Evolutionary conservation across 164 flowering plant species (phyloP).

Genomic region (Macadamia integrifolia): DNA sequence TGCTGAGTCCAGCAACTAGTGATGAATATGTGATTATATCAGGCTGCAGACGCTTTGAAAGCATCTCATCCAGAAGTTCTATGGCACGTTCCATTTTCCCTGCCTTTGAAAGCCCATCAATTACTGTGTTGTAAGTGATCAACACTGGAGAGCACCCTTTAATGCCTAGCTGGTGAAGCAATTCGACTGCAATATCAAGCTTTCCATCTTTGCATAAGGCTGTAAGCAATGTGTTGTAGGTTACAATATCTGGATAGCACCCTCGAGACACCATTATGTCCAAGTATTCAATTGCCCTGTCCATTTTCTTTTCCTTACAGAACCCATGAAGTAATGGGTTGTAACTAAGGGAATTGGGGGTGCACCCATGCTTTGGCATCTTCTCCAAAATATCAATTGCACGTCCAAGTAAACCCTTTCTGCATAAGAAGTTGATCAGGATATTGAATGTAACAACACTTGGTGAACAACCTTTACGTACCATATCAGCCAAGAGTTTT

Average conservation of each 20-base stretch:
- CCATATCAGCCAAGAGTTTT: conserved; percentile 64
- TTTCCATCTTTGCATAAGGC: conserved; percentile 88
- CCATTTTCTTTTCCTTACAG: conserved; percentile 91
- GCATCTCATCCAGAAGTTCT: conserved; percentile 64
- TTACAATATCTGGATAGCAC: conserved; percentile 87
- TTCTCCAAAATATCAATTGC: conserved; percentile 79
- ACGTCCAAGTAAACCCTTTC: conserved; percentile 67
- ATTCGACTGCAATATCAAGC: conserved; percentile 69
- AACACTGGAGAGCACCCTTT: conserved; percentile 79
- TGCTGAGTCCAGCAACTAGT: conserved; percentile 65
- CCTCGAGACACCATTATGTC: conserved; percentile 74
- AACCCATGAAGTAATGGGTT: conserved; percentile 84
- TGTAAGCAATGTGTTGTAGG: conserved; percentile 81
- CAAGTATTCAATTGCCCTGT: conserved; percentile 70
- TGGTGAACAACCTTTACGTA: conserved; percentile 66
- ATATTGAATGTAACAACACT: conserved; percentile 90
- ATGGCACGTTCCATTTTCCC: conserved; percentile 64
- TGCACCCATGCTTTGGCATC: conserved; percentile 82
- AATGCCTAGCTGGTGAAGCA: conserved; percentile 59
- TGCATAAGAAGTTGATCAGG: conserved; percentile 70
- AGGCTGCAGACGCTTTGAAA: conserved; percentile 60
- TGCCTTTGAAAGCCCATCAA: conserved; percentile 71
- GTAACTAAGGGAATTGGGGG: conserved; percentile 78
- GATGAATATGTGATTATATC: conserved; percentile 77
- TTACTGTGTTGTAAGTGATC: conserved; percentile 86